Conservation (phyloP, 2,329 filamentous ascomycete genomes). For the Cladosporium sp. region DNA sequence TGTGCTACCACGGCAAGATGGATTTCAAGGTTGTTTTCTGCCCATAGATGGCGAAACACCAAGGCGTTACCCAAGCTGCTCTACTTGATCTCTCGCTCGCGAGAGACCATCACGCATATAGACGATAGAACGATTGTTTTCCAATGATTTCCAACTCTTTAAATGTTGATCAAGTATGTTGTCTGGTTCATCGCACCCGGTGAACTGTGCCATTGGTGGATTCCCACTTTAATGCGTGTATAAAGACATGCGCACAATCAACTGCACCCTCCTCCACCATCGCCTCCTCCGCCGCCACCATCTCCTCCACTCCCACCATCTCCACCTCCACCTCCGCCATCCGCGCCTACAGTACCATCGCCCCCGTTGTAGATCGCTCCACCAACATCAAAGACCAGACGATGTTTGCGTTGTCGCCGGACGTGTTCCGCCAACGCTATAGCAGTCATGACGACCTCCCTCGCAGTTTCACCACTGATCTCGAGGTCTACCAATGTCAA, state of each 20-base stretch:
- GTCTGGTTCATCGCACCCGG: too few species aligned
- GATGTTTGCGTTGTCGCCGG: constrained; percentile 14
- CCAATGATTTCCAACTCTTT: neutral
- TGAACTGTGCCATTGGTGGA: neutral
- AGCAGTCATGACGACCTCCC: constrained; percentile 27
- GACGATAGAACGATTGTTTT: neutral
- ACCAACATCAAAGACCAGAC: neutral
- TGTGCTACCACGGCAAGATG: constrained; percentile 33
- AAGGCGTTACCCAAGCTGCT: neutral
- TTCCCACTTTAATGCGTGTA: neutral
- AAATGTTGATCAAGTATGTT: too few species aligned
- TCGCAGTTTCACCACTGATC: constrained; percentile 23
- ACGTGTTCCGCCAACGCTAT: constrained; percentile 29
- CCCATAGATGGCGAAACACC: constrained; percentile 16
- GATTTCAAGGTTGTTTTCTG: constrained; percentile 34
- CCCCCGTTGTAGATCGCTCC: neutral
- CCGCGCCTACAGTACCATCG: neutral
- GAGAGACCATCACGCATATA: neutral
- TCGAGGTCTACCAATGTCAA: constrained; percentile 24
- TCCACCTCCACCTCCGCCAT: neutral
- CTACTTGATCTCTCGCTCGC: neutral
- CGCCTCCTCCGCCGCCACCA: neutral
- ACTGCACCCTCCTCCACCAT: neutral
- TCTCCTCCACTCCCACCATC: neutral
- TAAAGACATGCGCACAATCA: neutral